A percentile compares a stretch with the other conserved stretches of the same genome.
phyloP scores from a whole-genome alignment of 1,284 basidiomycete genomes.

The Heterobasidion occidentale region DNA sequence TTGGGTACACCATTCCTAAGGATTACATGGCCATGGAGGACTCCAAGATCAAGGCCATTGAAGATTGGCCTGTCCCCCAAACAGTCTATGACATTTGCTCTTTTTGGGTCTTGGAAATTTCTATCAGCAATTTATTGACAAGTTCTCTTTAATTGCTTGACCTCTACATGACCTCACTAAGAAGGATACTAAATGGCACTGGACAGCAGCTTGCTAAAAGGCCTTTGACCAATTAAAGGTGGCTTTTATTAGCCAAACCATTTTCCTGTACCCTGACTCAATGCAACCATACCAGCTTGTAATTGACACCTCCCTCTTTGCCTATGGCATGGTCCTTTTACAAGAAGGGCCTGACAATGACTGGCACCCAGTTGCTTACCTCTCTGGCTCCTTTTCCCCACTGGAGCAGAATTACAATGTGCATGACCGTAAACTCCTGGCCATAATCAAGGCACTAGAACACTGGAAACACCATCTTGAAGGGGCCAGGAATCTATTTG shows the following conservation, averaged over 20 bases:
- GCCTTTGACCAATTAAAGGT: too few species aligned
- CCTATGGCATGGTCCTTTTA: too few species aligned
- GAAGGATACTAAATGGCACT: too few species aligned
- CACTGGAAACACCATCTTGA: constrained; percentile 16
- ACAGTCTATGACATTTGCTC: neutral
- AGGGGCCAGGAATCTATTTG: too few species aligned
- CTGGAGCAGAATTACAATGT: too few species aligned
- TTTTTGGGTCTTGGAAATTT: neutral
- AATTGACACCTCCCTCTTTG: too few species aligned
- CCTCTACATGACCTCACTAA: neutral
- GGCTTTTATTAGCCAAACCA: too few species aligned
- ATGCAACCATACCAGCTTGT: too few species aligned
- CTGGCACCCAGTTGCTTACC: too few species aligned
- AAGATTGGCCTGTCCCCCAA: neutral
- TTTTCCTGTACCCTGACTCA: too few species aligned
- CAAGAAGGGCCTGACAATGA: neutral
- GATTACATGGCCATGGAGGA: neutral
- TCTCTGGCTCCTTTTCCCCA: too few species aligned
- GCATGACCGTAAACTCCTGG: constrained; percentile 11
- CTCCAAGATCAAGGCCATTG: neutral
- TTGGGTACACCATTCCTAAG: neutral
- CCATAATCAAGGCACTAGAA: constrained; percentile 5
- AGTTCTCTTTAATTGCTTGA: neutral
- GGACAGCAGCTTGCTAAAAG: too few species aligned
- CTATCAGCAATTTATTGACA: neutral